Evolutionary conservation across 78 protist species (phyloP).

Genomic region (Dictyostelium discoideum): dicty_2.7 NC_007091.3:745001-745500

Average conservation of each 20-base stretch:
- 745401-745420: conserved; percentile 13
- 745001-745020: background rate
- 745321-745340: background rate
- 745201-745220: conserved; percentile 4
- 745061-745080: background rate
- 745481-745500: background rate
- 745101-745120: background rate
- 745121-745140: conserved; percentile 20
- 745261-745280: conserved; percentile 50
- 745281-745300: background rate
- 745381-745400: conserved; percentile 5
- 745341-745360: background rate
- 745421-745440: background rate
- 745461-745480: background rate
- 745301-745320: background rate
- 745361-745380: background rate
- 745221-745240: conserved; percentile 25
- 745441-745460: background rate
- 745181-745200: background rate
- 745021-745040: background rate
- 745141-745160: conserved; percentile 8
- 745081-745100: conserved; percentile 12
- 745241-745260: conserved; percentile 40
- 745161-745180: conserved; percentile 27
- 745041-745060: background rate